A percentile compares a stretch with the other conserved stretches of the same genome.
Evolutionary conservation across 139 green algal species (phyloP).

Genomic region (Asterochloris sp.): DNA sequence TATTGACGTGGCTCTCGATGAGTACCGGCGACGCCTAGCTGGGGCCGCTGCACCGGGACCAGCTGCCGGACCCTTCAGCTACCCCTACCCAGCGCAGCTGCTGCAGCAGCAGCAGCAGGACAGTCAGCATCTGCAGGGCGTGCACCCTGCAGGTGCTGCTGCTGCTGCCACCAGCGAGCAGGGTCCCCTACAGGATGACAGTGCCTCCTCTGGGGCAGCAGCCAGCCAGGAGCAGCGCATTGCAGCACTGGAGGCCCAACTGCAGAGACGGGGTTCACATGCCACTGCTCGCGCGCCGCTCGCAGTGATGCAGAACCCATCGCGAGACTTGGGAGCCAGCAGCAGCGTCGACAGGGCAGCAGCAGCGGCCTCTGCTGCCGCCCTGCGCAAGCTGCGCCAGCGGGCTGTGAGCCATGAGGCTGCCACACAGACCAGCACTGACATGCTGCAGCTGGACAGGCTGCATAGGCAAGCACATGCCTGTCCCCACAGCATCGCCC

Average conservation of each 20-base stretch:
- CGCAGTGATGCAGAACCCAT: too few relatives aligned
- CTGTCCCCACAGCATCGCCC: not conserved
- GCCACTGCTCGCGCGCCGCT: too few relatives aligned
- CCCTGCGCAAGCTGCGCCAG: not conserved
- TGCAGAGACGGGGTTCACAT: not conserved
- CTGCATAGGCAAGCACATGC: constrained; percentile 5
- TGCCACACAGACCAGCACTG: constrained; percentile 7
- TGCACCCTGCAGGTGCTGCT: not conserved
- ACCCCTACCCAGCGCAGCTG: not conserved
- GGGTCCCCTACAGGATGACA: not conserved
- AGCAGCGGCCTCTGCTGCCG: not conserved
- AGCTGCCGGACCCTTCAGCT: not conserved
- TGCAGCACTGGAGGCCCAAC: constrained; percentile 6
- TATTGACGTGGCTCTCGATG: not conserved
- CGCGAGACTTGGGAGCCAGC: too few relatives aligned
- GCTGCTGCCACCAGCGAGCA: not conserved
- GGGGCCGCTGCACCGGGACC: not conserved
- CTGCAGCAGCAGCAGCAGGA: not conserved
- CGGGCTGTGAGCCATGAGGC: constrained; percentile 6
- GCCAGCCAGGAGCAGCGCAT: not conserved
- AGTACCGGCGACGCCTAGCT: not conserved
- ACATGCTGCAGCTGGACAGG: constrained; percentile 2
- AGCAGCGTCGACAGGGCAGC: not conserved
- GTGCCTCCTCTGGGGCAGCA: not conserved
- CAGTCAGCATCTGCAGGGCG: not conserved